Base-by-base conservation (phyloP, 1,139 yeast genomes). In the Debaryomycetaceae sp. region DNA sequence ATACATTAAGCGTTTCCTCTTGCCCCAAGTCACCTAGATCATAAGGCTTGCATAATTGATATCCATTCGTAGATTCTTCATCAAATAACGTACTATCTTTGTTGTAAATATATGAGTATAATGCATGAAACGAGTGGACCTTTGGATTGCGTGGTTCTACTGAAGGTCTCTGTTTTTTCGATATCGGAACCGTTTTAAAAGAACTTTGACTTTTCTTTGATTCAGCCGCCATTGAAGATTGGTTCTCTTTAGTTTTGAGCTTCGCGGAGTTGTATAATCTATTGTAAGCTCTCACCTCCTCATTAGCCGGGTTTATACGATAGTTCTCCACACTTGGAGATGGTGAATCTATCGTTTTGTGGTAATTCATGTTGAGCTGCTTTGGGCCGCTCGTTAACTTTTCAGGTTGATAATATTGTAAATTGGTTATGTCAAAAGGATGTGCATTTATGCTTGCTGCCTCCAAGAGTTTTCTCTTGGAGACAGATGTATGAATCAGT, bases 1-100 rank as follows among this genome's bases (percentile, higher is more conserved):
- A 78, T 20, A 74, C 56, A 44, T 70, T 75, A 24, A 81, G 57
- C 8, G 11, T 27, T 27, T 27, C 11, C 31, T 27, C 31, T 27
- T 27, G 11, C 11, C 11, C 31, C 8, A 27, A 11, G 31, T 27
- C 31, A 27, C 11, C 31, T 11, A 27, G 8, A 11, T 11, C 11
- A 11, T 27, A 27, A 27, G 31, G 31, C 11, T 27, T 27, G 31
- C 31, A 11, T 11, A 27, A 4, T 11, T 27, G 31, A 27, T 27
- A 27, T 27, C 3, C 11, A 7, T 8, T 7, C 2, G 8, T 11
- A 3, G 31, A 8, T 27, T 27, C 11, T 7, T 11, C 11, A 8
- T 27, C 11, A 27, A 27, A 27, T 27, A 27, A 4, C 31, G 31
- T 27, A 2, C 4, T 27, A 27, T 27, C 31, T 27, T 27, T 27